phyloP scores from a whole-genome alignment of 2,329 filamentous ascomycete species.

The Colletotrichum trifolii region DNA sequence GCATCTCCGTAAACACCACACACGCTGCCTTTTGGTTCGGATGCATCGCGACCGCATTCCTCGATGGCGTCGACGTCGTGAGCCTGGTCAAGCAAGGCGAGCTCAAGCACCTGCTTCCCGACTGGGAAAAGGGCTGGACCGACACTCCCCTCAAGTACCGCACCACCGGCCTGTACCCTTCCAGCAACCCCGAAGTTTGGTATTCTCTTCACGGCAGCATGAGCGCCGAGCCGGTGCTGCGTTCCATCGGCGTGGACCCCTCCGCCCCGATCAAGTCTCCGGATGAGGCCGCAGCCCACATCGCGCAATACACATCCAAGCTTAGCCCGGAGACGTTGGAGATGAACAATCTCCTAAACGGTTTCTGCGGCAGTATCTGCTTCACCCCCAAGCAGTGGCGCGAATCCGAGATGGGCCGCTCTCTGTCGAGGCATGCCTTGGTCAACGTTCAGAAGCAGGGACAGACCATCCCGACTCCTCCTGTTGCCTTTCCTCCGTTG shows the following conservation, averaged over 20 bases:
- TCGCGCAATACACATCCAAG: constrained; percentile 17
- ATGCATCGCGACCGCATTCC: constrained; percentile 25
- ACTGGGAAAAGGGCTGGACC: constrained; percentile 30
- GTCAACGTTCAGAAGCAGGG: constrained; percentile 51
- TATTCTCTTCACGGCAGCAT: constrained; percentile 64
- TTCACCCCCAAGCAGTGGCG: constrained; percentile 30
- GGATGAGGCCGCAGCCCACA: constrained; percentile 22
- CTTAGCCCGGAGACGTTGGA: constrained; percentile 32
- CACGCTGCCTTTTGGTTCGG: constrained; percentile 53
- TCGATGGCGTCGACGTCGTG: constrained; percentile 24
- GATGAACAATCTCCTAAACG: constrained; percentile 25
- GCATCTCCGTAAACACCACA: constrained; percentile 57
- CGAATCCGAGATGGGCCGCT: constrained; percentile 30
- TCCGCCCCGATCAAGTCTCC: constrained; percentile 11
- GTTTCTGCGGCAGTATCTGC: constrained; percentile 30
- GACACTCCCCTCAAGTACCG: constrained; percentile 49
- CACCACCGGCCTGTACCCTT: constrained; percentile 59
- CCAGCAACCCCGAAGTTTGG: constrained; percentile 56
- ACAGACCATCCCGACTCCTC: constrained; percentile 47
- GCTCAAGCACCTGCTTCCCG: constrained; percentile 22
- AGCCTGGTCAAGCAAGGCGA: constrained; percentile 25
- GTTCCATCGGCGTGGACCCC: constrained; percentile 56
- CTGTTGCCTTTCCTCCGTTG: constrained; percentile 46
- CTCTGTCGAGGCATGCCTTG: constrained; percentile 38
- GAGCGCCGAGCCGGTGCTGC: constrained; percentile 53